phyloP scores from a whole-genome alignment of 192 early-diverging fungal species.

The Backusella westeae region DNA sequence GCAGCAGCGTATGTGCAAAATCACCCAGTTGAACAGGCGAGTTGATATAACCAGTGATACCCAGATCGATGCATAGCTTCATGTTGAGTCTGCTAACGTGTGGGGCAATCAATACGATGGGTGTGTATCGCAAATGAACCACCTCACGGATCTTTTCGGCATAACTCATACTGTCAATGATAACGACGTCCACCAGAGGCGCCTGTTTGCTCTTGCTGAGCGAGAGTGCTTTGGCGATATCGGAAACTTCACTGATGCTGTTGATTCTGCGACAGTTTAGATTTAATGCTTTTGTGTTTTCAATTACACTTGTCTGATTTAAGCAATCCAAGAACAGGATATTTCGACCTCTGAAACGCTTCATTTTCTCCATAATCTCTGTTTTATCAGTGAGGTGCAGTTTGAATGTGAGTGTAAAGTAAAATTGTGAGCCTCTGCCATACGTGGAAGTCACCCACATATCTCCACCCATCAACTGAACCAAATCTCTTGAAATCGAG shows the following conservation, averaged over 20 bases:
- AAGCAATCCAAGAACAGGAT: slow-evolving; percentile 64
- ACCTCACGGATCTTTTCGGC: slow-evolving; percentile 63
- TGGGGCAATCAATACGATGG: slow-evolving; percentile 68
- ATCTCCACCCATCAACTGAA: slow-evolving; percentile 73
- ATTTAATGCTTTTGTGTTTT: slow-evolving; percentile 49
- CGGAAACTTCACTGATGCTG: slow-evolving; percentile 50
- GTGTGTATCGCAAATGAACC: slow-evolving; percentile 64
- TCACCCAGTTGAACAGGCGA: slow-evolving; percentile 59
- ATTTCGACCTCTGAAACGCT: slow-evolving; percentile 62
- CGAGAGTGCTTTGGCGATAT: slow-evolving; percentile 25
- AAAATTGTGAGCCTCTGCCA: slow-evolving; percentile 77
- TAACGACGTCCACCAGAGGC: slow-evolving; percentile 59
- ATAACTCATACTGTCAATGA: slow-evolving; percentile 60
- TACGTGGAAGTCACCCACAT: slow-evolving; percentile 75
- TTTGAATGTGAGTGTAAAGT: slow-evolving; percentile 65
- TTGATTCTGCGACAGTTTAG: slow-evolving; percentile 40
- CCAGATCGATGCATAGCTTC: slow-evolving; percentile 64
- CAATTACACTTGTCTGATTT: slow-evolving; percentile 39
- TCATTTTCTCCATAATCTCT: slow-evolving; percentile 47
- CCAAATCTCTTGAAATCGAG: slow-evolving; percentile 77
- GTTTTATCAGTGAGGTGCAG: slow-evolving; percentile 30
- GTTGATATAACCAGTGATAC: slow-evolving; percentile 71
- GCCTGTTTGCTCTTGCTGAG: slow-evolving; percentile 28
- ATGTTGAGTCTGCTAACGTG: slow-evolving; percentile 58
- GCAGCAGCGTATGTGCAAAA: slow-evolving; percentile 66